phyloP scores from a whole-genome alignment of 1,284 basidiomycete genomes.

The Sanghuangporus weigelae region DNA sequence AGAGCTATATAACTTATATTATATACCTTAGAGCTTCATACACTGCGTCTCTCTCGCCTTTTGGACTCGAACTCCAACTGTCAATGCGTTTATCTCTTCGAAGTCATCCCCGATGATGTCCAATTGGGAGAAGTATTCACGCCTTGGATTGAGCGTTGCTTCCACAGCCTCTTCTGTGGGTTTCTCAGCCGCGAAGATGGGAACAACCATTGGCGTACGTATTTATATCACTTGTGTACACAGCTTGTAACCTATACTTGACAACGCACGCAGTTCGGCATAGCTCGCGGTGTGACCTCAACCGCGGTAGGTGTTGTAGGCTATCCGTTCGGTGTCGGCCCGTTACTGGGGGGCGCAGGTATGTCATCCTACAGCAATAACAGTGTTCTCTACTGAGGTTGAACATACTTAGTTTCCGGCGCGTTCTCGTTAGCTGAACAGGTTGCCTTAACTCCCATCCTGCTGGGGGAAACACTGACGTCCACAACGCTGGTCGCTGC shows the following conservation, averaged over 20 bases:
- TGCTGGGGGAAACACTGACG: slow-evolving; percentile 71
- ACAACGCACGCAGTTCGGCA: slow-evolving; percentile 46
- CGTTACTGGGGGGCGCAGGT: slow-evolving; percentile 47
- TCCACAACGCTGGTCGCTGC: slow-evolving; percentile 68
- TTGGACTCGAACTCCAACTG: neutral
- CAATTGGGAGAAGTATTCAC: slow-evolving; percentile 56
- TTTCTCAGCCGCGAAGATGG: slow-evolving; percentile 61
- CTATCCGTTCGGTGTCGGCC: slow-evolving; percentile 54
- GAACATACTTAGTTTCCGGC: slow-evolving; percentile 39
- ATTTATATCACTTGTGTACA: neutral
- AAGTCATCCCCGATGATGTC: slow-evolving; percentile 16
- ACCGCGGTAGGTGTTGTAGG: slow-evolving; percentile 53
- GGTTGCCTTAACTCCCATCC: slow-evolving; percentile 64
- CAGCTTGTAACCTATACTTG: slow-evolving; percentile 1
- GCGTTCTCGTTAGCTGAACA: slow-evolving; percentile 65
- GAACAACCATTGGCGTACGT: slow-evolving; percentile 63
- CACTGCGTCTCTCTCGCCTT: neutral
- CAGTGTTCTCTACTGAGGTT: slow-evolving; percentile 16
- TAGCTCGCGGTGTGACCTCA: slow-evolving; percentile 57
- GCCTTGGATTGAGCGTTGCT: slow-evolving; percentile 59
- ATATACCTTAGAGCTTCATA: neutral
- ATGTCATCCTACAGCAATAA: slow-evolving; percentile 28
- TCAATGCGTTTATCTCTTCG: neutral
- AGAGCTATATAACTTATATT: neutral
- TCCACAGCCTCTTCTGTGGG: slow-evolving; percentile 54